Evolutionary conservation across 306 rosid genomes (phyloP).

Genomic region (Mimosa pudica): DNA sequence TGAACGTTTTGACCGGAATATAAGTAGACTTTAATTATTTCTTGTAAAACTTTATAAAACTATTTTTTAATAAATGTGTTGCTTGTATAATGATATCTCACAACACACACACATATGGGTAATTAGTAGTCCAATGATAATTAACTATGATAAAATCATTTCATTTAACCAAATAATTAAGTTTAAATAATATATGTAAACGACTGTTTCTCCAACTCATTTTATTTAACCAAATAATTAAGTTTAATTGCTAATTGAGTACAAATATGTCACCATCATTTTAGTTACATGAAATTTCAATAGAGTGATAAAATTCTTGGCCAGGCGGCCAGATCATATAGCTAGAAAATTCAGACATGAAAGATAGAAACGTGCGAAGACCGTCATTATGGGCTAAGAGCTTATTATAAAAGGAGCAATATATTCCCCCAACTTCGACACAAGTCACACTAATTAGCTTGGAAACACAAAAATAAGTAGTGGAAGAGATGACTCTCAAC

Average conservation of each 20-base stretch:
- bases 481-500: constrained; percentile 13
- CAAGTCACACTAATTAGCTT: neutral
- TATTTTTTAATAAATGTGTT: too few relatives aligned
- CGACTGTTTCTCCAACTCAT: neutral
- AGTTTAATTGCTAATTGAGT: neutral
- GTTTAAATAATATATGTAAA: neutral
- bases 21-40: too few relatives aligned
- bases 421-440: neutral
- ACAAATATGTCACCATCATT: neutral
- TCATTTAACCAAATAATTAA: too few relatives aligned
- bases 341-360: neutral
- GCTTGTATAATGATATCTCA: too few relatives aligned
- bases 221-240: too few relatives aligned
- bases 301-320: too few relatives aligned
- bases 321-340: neutral
- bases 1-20: too few relatives aligned
- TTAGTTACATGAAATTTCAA: too few relatives aligned
- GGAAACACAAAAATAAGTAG: neutral
- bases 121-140: too few relatives aligned
- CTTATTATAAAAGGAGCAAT: constrained; percentile 15
- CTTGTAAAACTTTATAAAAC: too few relatives aligned
- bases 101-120: too few relatives aligned
- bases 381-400: neutral
- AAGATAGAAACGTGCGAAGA: constrained; percentile 9
- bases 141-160: neutral